phyloP scores from a whole-genome alignment of 2,329 filamentous ascomycete species.

The Aspergillus novofumigatus region DNA sequence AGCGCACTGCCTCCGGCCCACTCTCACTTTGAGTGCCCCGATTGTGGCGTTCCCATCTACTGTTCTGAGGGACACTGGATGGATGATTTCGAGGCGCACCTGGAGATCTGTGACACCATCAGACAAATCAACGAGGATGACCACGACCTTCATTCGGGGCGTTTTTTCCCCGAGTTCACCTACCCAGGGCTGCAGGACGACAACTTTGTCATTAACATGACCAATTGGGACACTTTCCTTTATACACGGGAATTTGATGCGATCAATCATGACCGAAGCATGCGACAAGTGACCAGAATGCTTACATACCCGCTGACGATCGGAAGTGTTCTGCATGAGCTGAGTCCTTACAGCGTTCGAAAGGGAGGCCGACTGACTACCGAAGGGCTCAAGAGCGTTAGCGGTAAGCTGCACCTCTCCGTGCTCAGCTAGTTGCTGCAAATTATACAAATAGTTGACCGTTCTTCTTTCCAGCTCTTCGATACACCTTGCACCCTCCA shows the following conservation, averaged over 20 bases:
- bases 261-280: slow-evolving; percentile 81
- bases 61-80: slow-evolving; percentile 95
- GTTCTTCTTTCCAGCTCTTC: slow-evolving; percentile 58
- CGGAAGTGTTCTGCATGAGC: slow-evolving; percentile 84
- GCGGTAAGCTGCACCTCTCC: slow-evolving; percentile 56
- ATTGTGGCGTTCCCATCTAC: slow-evolving; percentile 90
- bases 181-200: slow-evolving; percentile 88
- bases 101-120: slow-evolving; percentile 88
- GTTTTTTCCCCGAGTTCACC: slow-evolving; percentile 89
- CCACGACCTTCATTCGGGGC: slow-evolving; percentile 84
- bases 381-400: slow-evolving; percentile 91
- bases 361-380: slow-evolving; percentile 70
- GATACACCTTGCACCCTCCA: slow-evolving; percentile 90
- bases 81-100: slow-evolving; percentile 87
- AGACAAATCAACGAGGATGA: slow-evolving; percentile 97
- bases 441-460: neutral
- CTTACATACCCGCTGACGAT: slow-evolving; percentile 92
- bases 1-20: slow-evolving; percentile 63
- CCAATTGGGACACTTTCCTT: slow-evolving; percentile 95
- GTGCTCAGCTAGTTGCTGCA: neutral
- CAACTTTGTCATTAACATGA: slow-evolving; percentile 92
- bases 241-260: slow-evolving; percentile 90
- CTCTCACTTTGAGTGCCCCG: slow-evolving; percentile 90
- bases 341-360: slow-evolving; percentile 85
- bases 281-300: slow-evolving; percentile 89